Conservation (phyloP, 2,329 filamentous ascomycete genomes). For the Scedosporium minutisporum region DNA sequence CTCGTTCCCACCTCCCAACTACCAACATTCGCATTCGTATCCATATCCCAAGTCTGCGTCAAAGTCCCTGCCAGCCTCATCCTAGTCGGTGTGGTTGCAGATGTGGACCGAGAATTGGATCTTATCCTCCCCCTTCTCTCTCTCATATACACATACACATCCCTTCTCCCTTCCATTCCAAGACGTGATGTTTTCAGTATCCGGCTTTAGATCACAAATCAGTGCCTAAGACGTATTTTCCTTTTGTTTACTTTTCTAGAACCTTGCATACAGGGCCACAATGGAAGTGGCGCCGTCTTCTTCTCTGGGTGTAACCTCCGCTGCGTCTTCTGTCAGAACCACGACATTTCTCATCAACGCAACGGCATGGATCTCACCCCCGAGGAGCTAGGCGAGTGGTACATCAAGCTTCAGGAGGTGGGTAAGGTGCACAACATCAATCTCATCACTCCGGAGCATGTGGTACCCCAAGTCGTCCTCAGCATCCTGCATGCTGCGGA, state of each 20-base stretch:
- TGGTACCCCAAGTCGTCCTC: slow-evolving; percentile 72
- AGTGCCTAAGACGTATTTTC: too few species aligned
- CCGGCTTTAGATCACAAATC: background rate
- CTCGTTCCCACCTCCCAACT: too few species aligned
- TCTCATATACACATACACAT: too few species aligned
- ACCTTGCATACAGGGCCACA: slow-evolving; percentile 72
- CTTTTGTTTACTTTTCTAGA: background rate
- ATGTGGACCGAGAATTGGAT: background rate
- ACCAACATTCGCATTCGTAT: too few species aligned
- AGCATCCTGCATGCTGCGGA: slow-evolving; percentile 65
- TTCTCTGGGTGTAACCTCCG: slow-evolving; percentile 67
- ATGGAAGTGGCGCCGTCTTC: slow-evolving; percentile 73
- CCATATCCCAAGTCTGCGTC: too few species aligned
- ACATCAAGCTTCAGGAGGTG: slow-evolving; percentile 68
- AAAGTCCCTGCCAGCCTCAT: too few species aligned
- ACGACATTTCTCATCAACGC: slow-evolving; percentile 74
- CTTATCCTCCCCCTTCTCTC: background rate
- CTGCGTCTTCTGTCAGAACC: slow-evolving; percentile 73
- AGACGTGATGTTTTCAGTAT: too few species aligned
- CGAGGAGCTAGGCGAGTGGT: slow-evolving; percentile 73
- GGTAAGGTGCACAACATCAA: slow-evolving; percentile 88
- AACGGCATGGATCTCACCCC: slow-evolving; percentile 72
- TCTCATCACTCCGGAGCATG: slow-evolving; percentile 76
- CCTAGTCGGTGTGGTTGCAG: background rate
- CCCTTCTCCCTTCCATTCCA: too few species aligned